Percentiles rank a stretch among this genome's conserved stretches.
Conservation (phyloP, 2,329 filamentous ascomycete genomes). For the Aureobasidium sp. region DNA sequence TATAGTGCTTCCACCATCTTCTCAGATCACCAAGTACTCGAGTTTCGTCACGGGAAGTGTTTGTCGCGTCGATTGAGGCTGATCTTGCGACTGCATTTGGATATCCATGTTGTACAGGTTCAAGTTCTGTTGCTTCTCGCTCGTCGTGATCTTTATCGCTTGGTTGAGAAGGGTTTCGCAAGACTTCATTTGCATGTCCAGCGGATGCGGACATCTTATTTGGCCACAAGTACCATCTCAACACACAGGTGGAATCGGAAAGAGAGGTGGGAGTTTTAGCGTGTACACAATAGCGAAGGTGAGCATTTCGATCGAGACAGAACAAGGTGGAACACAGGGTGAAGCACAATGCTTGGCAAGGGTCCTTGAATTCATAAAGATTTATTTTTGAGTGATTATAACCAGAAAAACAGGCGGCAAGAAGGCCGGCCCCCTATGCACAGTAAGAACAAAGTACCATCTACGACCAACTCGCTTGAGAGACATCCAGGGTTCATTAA, state of each 20-base stretch:
- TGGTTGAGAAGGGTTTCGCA: neutral
- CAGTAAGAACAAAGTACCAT: neutral
- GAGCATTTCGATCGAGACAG: no score
- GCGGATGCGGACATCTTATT: neutral
- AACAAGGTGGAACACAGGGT: neutral
- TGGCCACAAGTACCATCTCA: neutral
- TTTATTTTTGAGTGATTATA: neutral
- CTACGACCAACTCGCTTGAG: neutral
- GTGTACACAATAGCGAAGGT: neutral
- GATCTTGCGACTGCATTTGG: neutral
- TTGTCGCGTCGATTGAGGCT: neutral
- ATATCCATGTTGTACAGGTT: slow-evolving; percentile 13
- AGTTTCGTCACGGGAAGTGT: neutral
- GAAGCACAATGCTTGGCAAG: neutral
- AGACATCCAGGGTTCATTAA: neutral
- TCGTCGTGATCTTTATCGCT: slow-evolving; percentile 18
- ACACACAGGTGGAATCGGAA: neutral
- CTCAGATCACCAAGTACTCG: slow-evolving; percentile 19
- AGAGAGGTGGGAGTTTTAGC: no score
- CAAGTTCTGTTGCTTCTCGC: slow-evolving; percentile 30
- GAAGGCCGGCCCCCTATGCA: neutral
- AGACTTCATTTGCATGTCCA: neutral
- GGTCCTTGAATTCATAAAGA: neutral
- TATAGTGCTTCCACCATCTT: slow-evolving; percentile 44
- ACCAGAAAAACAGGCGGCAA: neutral